These are phyloP conservation scores for Boechera divaricarpa DNA, from an alignment of 345 rosid genomes.

Conservation along the genomic window DNA sequence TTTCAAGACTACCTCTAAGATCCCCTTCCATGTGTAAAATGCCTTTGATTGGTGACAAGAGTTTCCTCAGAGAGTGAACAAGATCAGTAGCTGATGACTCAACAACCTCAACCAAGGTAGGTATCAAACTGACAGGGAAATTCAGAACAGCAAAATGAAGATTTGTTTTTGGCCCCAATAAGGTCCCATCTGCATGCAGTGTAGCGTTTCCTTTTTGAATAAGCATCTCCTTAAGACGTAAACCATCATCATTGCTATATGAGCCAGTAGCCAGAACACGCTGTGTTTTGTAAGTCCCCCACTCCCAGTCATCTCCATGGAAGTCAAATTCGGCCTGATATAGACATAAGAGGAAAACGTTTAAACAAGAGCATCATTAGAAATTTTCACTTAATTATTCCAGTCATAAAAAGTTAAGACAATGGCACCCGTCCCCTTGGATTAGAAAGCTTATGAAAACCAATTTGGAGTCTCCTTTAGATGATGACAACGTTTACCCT, in stretches of 20 bases:
- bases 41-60: conserved; percentile 86
- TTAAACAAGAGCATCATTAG: conserved; percentile 5
- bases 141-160: conserved; percentile 98
- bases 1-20: conserved; percentile 91
- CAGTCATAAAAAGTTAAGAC: neutral
- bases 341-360: conserved; percentile 3
- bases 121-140: conserved; percentile 93
- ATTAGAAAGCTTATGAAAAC: conserved; percentile 18
- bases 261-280: conserved; percentile 90
- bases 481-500: conserved; percentile 17
- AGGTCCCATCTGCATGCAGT: conserved; percentile 94
- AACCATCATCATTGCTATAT: conserved; percentile 92
- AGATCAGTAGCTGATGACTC: conserved; percentile 87
- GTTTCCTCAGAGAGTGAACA: conserved; percentile 83
- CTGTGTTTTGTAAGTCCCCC: conserved; percentile 95
- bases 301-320: conserved; percentile 98
- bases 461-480: conserved; percentile 12
- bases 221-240: conserved; percentile 88
- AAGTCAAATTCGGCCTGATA: conserved; percentile 96
- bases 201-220: conserved; percentile 97
- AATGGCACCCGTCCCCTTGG: neutral
- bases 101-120: conserved; percentile 87
- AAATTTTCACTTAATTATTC: neutral
- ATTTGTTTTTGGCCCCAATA: conserved; percentile 88
- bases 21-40: conserved; percentile 98